Conservation (phyloP, 805 yeast species). For the Wickerhamiella sergipiensis region DNA sequence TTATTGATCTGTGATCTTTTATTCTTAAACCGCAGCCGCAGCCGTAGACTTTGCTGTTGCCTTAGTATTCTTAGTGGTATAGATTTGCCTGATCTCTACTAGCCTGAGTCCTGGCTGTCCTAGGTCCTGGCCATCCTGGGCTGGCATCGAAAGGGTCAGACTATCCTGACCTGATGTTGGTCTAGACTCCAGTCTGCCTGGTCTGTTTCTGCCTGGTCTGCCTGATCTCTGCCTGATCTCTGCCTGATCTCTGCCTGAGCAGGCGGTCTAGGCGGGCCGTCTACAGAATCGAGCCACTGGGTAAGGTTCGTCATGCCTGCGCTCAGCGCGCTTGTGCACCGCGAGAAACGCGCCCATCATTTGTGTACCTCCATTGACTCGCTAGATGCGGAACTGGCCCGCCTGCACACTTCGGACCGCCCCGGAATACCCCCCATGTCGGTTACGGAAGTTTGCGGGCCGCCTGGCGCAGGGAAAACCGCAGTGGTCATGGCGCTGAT, state of each 20-base stretch:
- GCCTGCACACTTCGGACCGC: neutral
- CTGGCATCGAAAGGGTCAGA: no score
- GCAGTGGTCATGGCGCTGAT: constrained; percentile 14
- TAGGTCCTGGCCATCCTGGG: no score
- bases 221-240: no score
- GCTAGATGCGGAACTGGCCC: constrained; percentile 7
- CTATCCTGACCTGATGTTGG: no score
- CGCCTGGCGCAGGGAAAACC: constrained; percentile 22
- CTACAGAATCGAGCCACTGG: no score
- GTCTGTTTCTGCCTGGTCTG: no score
- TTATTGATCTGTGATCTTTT: neutral
- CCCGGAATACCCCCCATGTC: constrained; percentile 7
- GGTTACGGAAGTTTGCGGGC: constrained; percentile 19
- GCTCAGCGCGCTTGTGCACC: constrained; percentile 4
- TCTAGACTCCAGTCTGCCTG: no score
- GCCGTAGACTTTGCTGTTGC: neutral
- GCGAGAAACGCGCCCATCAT: neutral
- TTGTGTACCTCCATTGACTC: constrained; percentile 4
- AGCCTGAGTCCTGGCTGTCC: no score
- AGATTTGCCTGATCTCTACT: no score
- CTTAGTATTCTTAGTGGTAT: neutral
- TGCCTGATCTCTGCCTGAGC: no score
- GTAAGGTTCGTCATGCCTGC: constrained; percentile 2
- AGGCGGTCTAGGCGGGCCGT: no score
- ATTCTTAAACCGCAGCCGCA: neutral